A percentile compares a stretch with the other conserved stretches of the same genome.
These are phyloP conservation scores for Ceratobasidium sp. DNA, from an alignment of 1,284 basidiomycete species.

Conservation along the genomic window DNA sequence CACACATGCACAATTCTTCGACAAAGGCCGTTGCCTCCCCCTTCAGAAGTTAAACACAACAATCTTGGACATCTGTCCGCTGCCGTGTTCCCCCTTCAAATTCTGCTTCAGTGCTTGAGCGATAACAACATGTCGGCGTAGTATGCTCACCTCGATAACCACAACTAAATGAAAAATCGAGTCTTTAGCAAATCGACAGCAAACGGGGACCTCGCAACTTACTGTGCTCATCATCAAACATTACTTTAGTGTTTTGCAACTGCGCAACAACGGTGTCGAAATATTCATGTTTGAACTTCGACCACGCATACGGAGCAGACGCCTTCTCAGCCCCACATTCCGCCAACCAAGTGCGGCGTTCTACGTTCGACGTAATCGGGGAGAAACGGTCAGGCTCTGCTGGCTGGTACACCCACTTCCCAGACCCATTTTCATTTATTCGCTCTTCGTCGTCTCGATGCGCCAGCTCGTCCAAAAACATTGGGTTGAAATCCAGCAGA, in stretches of 20 bases:
- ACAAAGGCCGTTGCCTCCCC: too few relatives aligned
- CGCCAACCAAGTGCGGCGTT: background rate
- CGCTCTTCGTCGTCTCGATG: background rate
- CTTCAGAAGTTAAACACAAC: too few relatives aligned
- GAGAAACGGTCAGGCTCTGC: background rate
- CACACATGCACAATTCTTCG: too few relatives aligned
- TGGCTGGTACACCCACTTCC: background rate
- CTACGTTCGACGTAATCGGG: background rate
- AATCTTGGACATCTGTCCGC: too few relatives aligned
- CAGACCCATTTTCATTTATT: background rate
- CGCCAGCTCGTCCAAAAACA: background rate
- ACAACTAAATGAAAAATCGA: too few relatives aligned
- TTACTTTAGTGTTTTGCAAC: background rate
- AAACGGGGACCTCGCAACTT: too few relatives aligned
- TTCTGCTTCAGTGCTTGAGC: too few relatives aligned
- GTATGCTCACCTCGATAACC: too few relatives aligned
- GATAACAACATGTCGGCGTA: too few relatives aligned
- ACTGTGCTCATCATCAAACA: too few relatives aligned
- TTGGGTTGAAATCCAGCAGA: slow-evolving; percentile 1
- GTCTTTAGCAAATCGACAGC: too few relatives aligned
- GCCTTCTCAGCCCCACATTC: background rate
- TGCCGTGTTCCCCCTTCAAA: too few relatives aligned
- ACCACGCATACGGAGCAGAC: background rate
- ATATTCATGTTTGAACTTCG: background rate
- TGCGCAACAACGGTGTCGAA: background rate